Percentiles rank a stretch among this genome's conserved stretches.
phyloP scores from a whole-genome alignment of 805 yeast species.

The Kregervanrija fluxuum region DNA sequence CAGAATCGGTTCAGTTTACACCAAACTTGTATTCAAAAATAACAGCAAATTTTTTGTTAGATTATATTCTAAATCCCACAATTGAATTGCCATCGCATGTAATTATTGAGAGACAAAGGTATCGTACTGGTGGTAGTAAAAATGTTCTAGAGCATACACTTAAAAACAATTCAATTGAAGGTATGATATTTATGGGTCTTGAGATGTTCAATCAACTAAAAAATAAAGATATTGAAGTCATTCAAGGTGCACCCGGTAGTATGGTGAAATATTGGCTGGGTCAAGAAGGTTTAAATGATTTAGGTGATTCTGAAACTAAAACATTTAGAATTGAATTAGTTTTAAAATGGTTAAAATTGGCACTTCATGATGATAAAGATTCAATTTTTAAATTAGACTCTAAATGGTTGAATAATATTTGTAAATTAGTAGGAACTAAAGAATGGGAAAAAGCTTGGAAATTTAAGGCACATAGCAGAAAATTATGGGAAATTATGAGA shows the following conservation, averaged over 20 bases:
- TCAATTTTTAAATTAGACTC: no score
- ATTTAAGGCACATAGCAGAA: slow-evolving; percentile 14
- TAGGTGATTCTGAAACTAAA: slow-evolving; percentile 3
- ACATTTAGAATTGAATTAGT: slow-evolving; percentile 7
- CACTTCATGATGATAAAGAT: no score
- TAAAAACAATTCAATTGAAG: slow-evolving; percentile 47
- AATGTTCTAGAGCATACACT: slow-evolving; percentile 44
- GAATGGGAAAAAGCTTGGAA: slow-evolving; percentile 9
- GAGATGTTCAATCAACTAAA: slow-evolving; percentile 4
- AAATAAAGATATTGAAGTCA: neutral
- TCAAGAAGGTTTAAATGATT: neutral
- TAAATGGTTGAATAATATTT: no score
- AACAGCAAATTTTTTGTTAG: slow-evolving; percentile 14
- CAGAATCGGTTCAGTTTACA: slow-evolving; percentile 17
- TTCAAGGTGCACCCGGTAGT: slow-evolving; percentile 7
- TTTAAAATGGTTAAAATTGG: slow-evolving; percentile 1
- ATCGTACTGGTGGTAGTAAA: slow-evolving; percentile 40
- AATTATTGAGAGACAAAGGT: slow-evolving; percentile 50
- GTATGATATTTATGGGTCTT: slow-evolving; percentile 29
- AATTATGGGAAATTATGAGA: slow-evolving; percentile 21
- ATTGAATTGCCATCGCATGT: slow-evolving; percentile 18
- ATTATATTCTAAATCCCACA: slow-evolving; percentile 7
- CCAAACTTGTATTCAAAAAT: slow-evolving; percentile 24
- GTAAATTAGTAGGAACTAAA: neutral
- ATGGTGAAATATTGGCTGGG: slow-evolving; percentile 27